Base-by-base conservation (phyloP, 306 rosid species). In the Quercus glauca region DNA sequence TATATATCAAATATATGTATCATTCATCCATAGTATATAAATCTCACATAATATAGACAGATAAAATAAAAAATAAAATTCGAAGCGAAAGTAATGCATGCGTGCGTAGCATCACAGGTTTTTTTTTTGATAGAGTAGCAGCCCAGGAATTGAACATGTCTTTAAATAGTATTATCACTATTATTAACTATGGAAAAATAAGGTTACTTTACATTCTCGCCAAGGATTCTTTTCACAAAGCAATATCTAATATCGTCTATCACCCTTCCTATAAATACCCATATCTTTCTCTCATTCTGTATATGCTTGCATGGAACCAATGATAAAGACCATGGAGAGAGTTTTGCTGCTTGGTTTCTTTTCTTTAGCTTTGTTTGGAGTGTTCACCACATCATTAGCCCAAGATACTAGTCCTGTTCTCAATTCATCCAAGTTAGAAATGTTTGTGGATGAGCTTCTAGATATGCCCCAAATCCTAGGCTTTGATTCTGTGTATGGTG, bases 391-490 rank as follows among this genome's bases (percentile, higher is more conserved):
- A 35, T 81, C 86, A 49, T 9, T 67, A 51, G 83, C 81, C 5
- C 79, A 71, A 31, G 79, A 49, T 4, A 37, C 19, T 8, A 41
- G 12, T 0, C 45, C 45, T 74, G 61, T 85, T 5, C 41, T 85
- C 1, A 78, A 70, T 58, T 29, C 35, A 21, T 53, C 78, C 37
- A 83, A 67, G 52, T 59, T 88, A 70, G 31, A 26, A 14, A 83
- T 88, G 87, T 88, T 88, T 41, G 88, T 88, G 33, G 91, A 88
- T 77, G 80, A 83, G 64, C 84, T 88, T 58, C 91, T 80, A 4
- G 73, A 78, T 1, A 56, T 88, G 60, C 91, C 88, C 26, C 74
- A 56, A 23, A 63, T 88, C 18, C 59, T 31, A n/a, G 89, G 83
- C 35, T 88, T 73, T 51, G 33, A 69, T 8, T 20, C 80, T 45